Percentiles rank a stretch among this genome's conserved stretches.
Conservation (phyloP, 106 monocot species). For the Dendrobium nobile region DNA sequence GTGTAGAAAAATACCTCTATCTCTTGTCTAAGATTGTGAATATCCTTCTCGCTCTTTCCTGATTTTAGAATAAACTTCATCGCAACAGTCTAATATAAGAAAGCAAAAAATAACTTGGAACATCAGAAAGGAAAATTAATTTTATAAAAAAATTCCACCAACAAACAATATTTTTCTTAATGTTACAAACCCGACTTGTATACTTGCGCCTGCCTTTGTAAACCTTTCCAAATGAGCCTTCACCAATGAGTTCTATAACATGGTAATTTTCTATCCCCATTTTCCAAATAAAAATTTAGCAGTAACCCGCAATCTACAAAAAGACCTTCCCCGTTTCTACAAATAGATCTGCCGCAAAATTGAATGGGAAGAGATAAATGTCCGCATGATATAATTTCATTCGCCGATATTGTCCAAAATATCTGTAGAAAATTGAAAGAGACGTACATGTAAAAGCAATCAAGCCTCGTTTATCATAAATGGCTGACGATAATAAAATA, state of each 20-base stretch:
- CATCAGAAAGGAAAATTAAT: conserved; percentile 1
- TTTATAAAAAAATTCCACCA: neutral
- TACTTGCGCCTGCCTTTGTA: conserved; percentile 87
- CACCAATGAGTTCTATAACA: conserved; percentile 80
- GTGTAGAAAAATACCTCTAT: conserved; percentile 60
- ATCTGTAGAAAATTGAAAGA: neutral
- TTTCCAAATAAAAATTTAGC: neutral
- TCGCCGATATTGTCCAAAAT: neutral
- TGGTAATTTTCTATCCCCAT: conserved; percentile 88
- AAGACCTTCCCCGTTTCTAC: neutral
- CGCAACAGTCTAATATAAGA: conserved; percentile 67
- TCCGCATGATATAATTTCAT: neutral
- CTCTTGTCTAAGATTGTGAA: conserved; percentile 87
- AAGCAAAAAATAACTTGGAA: conserved; percentile 4
- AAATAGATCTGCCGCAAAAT: neutral
- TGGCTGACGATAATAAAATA: neutral
- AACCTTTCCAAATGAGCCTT: conserved; percentile 95
- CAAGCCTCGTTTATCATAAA: neutral
- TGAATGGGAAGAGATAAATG: neutral
- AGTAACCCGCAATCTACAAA: neutral
- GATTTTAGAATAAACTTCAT: conserved; percentile 97
- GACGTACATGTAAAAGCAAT: neutral
- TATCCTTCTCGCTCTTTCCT: conserved; percentile 94
- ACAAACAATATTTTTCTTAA: neutral
- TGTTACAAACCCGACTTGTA: conserved; percentile 58